Evolutionary conservation across 257 asterid species (phyloP), one percentile per base, ranked within the genome.

Genomic region (Nicotiana attenuata): DNA sequence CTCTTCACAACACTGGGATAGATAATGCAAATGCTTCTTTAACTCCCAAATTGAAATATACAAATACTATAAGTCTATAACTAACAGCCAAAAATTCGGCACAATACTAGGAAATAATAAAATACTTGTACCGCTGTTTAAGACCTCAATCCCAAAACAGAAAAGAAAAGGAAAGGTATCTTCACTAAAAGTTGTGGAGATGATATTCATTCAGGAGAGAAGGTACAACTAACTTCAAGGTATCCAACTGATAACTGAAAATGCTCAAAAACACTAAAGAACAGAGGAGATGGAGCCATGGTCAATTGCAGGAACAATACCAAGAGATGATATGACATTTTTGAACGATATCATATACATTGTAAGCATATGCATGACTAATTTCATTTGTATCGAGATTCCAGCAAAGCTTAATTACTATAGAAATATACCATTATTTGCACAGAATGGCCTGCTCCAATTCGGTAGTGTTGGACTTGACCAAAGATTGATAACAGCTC

Each of bases 381-480:
- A 80, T 41, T 15, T 60, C 65, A 64, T 80, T 45, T n/a, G 53
- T 31, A 69, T 80, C 16, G 11, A 67, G 11, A 38, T 47, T 64
- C 73, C 61, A 80, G 78, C 16, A 16, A 80, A 80, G 29, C 24
- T 22, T 65, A 28, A 20, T 33, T 50, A 17, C 45, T 17, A 50
- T 9, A 65, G 29, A 65, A 65, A 69, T 56, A 55, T 92, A 95
- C 98, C 99, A 76, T 85, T 82, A 24, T 73, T 91, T 22, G 98
- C 91, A 84, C 98, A 89, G 89, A 90, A 93, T 47, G 92, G 45
- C 86, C 93, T 90, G 89, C 87, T 88, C 93, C 89, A 85, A 5
- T 84, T 84, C 77, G 84, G 91, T 84, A 82, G 17, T 81, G 53
- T 73, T 71, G 61, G 85, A 64, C 80, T 87, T 50, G 86, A 84